These are phyloP conservation scores for Fusarium coffeatum DNA, from an alignment of 2,329 filamentous ascomycete genomes.

Conservation along the genomic window DNA sequence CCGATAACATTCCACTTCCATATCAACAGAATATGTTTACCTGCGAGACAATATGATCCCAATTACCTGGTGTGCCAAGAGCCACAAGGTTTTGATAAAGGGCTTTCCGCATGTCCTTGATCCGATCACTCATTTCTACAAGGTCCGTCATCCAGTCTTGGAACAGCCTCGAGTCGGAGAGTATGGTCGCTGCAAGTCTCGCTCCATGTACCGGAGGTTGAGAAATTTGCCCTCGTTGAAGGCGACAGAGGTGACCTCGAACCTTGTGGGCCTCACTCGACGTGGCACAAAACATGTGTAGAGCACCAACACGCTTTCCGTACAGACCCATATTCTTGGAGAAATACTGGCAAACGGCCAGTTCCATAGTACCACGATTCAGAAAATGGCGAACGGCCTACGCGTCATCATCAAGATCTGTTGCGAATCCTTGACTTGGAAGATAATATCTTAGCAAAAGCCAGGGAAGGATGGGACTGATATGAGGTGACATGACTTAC, in stretches of 20 bases:
- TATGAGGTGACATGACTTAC: neutral
- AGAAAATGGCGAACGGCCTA: neutral
- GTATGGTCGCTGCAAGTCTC: neutral
- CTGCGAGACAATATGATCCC: neutral
- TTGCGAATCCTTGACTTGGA: slow-evolving; percentile 2
- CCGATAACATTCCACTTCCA: neutral
- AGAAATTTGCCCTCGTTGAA: neutral
- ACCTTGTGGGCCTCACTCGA: neutral
- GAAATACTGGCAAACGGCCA: neutral
- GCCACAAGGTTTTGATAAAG: neutral
- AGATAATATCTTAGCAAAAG: neutral
- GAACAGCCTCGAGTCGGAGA: neutral
- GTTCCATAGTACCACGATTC: neutral
- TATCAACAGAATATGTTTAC: neutral
- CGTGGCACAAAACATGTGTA: neutral
- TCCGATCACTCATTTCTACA: neutral
- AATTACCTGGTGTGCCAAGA: neutral
- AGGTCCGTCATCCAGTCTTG: neutral
- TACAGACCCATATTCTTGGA: slow-evolving; percentile 3
- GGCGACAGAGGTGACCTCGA: neutral
- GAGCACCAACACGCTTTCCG: neutral
- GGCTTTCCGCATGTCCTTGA: neutral
- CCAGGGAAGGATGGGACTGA: neutral
- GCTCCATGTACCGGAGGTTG: neutral
- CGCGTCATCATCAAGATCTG: neutral